Conservation (phyloP, 768 basidiomycete genomes). For the Chalciporus chontae region DNA sequence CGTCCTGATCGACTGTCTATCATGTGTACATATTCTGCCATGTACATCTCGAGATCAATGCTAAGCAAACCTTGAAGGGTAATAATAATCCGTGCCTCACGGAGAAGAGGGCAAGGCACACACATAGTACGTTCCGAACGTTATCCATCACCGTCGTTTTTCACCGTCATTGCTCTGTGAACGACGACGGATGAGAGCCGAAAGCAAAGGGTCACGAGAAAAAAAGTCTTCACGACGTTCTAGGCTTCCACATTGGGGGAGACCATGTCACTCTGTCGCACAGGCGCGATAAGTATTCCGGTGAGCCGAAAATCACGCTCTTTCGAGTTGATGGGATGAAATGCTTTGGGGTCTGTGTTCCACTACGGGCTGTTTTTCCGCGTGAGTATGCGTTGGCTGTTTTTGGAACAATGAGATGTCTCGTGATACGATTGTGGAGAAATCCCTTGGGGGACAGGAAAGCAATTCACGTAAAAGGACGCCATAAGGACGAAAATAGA, state of each 20-base stretch:
- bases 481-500: background rate
- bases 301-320: background rate
- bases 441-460: background rate
- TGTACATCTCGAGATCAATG: background rate
- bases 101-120: background rate
- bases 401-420: constrained; percentile 2
- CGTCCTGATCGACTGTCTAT: background rate
- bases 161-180: background rate
- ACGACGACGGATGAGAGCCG: background rate
- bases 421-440: background rate
- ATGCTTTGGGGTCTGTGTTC: background rate
- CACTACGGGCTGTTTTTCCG: background rate
- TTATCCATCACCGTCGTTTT: background rate
- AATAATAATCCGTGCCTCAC: background rate
- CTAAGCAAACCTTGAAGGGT: background rate
- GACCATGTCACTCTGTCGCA: background rate
- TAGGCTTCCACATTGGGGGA: too few relatives aligned
- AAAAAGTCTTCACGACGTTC: too few relatives aligned
- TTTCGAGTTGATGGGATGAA: background rate
- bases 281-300: background rate
- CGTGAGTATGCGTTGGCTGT: background rate
- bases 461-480: background rate
- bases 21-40: background rate
- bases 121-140: background rate
- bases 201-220: too few relatives aligned